phyloP scores from a whole-genome alignment of 2,329 filamentous ascomycete species.

The Fusarium pseudograminearum region DNA sequence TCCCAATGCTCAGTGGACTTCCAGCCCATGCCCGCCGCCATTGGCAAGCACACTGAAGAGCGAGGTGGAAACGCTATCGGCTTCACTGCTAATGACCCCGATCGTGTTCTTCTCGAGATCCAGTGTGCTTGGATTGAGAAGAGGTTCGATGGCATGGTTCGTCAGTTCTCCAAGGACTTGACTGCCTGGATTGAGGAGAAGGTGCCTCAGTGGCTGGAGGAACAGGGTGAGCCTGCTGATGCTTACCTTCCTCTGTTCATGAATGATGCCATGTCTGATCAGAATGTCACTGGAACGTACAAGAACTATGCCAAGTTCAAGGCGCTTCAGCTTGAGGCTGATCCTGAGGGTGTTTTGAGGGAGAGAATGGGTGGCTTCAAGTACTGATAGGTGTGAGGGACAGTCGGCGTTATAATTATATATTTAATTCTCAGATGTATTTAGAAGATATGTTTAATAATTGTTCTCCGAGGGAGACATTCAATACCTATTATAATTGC shows the following conservation, averaged over 20 bases:
- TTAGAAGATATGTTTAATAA: fast-evolving
- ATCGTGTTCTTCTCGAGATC: slow-evolving; percentile 17
- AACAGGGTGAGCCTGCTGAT: background rate
- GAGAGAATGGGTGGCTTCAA: slow-evolving; percentile 17
- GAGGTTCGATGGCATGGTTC: background rate
- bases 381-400: background rate
- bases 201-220: slow-evolving; percentile 7
- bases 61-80: slow-evolving; percentile 28
- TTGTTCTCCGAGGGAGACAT: too few relatives aligned
- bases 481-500: too few relatives aligned
- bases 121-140: slow-evolving; percentile 29
- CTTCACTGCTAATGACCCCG: background rate
- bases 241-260: slow-evolving; percentile 18
- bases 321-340: slow-evolving; percentile 1
- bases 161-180: slow-evolving; percentile 8
- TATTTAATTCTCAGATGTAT: background rate
- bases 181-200: slow-evolving; percentile 19
- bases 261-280: slow-evolving; percentile 24
- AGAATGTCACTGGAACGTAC: slow-evolving; percentile 18
- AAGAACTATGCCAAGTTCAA: slow-evolving; percentile 21
- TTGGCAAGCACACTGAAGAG: slow-evolving; percentile 15
- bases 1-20: slow-evolving; percentile 33
- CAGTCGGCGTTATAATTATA: too few relatives aligned
- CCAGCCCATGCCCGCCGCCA: slow-evolving; percentile 9
- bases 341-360: slow-evolving; percentile 13